Conservation (phyloP, 1,284 basidiomycete genomes). For the Irpex sp. region DNA sequence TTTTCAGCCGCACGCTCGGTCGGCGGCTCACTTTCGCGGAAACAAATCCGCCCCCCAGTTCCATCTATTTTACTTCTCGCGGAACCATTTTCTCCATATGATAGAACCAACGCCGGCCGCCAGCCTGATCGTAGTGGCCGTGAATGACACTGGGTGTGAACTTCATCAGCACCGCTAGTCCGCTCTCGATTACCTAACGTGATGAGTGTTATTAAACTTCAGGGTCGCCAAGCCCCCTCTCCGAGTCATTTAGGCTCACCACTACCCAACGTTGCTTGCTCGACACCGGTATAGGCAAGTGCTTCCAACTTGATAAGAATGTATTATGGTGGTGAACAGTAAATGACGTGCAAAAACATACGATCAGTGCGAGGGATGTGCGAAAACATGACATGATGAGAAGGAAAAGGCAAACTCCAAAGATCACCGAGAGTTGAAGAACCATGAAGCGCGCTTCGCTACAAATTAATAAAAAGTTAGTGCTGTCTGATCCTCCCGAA, state of each 20-base stretch:
- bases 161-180: not conserved
- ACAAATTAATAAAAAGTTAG: slow-evolving; percentile 13
- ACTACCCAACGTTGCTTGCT: not conserved
- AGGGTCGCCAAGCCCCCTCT: not conserved
- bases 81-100: slow-evolving; percentile 4
- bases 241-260: not conserved
- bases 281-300: slow-evolving; percentile 10
- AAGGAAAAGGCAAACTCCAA: slow-evolving; percentile 29
- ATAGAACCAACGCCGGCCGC: not conserved
- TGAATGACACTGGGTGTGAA: not conserved
- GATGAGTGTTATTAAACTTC: not conserved
- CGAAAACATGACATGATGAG: slow-evolving; percentile 14
- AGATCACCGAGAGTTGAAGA: slow-evolving; percentile 67
- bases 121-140: not conserved
- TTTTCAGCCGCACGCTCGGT: not conserved
- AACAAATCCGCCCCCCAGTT: not conserved
- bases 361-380: slow-evolving; percentile 29
- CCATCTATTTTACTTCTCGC: slow-evolving; percentile 3
- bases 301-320: slow-evolving; percentile 26
- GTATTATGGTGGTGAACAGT: slow-evolving; percentile 24
- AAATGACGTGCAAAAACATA: slow-evolving; percentile 35
- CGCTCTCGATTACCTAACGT: not conserved
- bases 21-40: slow-evolving; percentile 1
- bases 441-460: slow-evolving; percentile 88
- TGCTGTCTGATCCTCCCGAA: slow-evolving; percentile 15